Evolutionary conservation across 2,329 filamentous ascomycete genomes (phyloP), one percentile per base, ranked within the genome.

Genomic region (Alternaria sp.): DNA sequence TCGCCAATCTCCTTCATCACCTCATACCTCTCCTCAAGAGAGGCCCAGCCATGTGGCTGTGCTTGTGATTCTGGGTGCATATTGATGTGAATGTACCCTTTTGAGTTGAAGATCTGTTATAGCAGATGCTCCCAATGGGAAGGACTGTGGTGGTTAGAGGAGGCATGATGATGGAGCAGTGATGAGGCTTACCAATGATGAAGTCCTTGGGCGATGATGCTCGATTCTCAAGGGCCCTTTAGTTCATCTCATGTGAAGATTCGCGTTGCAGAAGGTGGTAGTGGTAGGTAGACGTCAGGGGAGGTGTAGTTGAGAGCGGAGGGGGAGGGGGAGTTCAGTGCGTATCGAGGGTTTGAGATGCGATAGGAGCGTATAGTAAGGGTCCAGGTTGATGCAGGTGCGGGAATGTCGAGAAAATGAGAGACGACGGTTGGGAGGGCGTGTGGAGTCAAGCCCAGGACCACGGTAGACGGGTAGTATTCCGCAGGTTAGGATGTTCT

Each of bases 1-100:
- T 99, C 96, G 53, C 96, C 96, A 79, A 99, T 96, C 77, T 99
- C 96, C 83, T 98, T 99, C 78, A 99, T 84, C 59, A 99, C 90
- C 81, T 99, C 95, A 79, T 97, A 99, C 72, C 94, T 90, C 79
- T 99, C 96, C 79, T 97, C 94, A 57, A 99, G 88, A 57, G 82
- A 90, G 59, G 87, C 84, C 71, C 88, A 87, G 80, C 88, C 88
- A 79, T 91, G 88, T 74, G 90, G 88, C 81, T 90, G 87, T 74
- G 89, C 82, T 74, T 96, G 93, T 80, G 87, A 75, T 89, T 83
- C 76, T 95, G 93, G 80, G 88, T 86, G 81, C 92, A 96, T 96
- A 71, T 76, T 89, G 81, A 74, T 67, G 67, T 55, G 59, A 52
- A 64, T 63, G 28, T 56, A 21, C 59, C 66, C 62, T 54, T 68